These are phyloP conservation scores for Luffa aegyptiaca DNA, from an alignment of 306 rosid species.

Conservation along the genomic window DNA sequence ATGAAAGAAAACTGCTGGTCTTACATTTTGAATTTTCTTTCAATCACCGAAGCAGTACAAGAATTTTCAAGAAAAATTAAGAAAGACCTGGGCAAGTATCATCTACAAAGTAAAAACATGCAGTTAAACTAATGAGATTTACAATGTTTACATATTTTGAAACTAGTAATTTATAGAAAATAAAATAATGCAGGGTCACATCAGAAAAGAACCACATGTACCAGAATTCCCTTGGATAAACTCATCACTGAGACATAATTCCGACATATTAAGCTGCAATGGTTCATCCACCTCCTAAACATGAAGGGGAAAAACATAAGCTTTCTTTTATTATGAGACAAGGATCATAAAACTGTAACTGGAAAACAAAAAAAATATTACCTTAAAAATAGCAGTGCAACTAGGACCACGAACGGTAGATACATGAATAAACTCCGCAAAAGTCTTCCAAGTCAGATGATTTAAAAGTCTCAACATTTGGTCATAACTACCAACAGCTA, in stretches of 20 bases:
- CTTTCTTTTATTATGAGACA: conserved; percentile 8
- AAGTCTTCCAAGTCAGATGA: conserved; percentile 95
- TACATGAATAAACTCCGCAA: conserved; percentile 91
- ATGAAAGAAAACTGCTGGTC: background rate
- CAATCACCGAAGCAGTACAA: background rate
- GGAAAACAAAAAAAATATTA: conserved; percentile 13
- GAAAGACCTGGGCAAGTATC: background rate
- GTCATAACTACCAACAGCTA: conserved; percentile 96
- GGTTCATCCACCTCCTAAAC: conserved; percentile 92
- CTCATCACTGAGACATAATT: conserved; percentile 61
- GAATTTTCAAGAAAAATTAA: background rate
- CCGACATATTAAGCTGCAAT: conserved; percentile 81
- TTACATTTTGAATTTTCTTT: background rate
- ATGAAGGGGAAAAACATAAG: conserved; percentile 14
- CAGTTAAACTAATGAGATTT: background rate
- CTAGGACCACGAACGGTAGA: conserved; percentile 75
- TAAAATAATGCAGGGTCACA: background rate
- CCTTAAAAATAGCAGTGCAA: conserved; percentile 82
- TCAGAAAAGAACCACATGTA: conserved; percentile 23
- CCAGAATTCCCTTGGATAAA: conserved; percentile 58
- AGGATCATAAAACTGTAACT: background rate
- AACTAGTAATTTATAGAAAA: background rate
- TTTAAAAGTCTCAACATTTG: conserved; percentile 91
- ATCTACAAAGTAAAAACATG: background rate
- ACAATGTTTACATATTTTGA: background rate